Conservation (phyloP, 148 eudicot genomes). For the Hydrangea macrophylla region DNA sequence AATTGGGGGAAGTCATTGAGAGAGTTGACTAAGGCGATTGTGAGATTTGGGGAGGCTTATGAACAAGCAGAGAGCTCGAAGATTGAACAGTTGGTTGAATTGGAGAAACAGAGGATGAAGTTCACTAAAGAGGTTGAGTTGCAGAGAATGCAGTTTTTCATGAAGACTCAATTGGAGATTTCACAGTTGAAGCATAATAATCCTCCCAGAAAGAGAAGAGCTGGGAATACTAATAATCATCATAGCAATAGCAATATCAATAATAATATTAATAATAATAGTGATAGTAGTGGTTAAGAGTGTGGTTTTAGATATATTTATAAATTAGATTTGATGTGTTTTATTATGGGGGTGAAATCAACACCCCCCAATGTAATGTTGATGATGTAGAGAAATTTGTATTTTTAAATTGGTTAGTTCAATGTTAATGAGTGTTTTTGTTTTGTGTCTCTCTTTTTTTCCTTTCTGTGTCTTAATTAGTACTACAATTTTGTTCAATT, state of each 20-base stretch:
- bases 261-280: constrained; percentile 18
- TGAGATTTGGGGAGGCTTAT: constrained; percentile 80
- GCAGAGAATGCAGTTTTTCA: constrained; percentile 85
- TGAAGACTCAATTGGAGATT: constrained; percentile 75
- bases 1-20: constrained; percentile 71
- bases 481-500: no score
- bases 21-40: constrained; percentile 67
- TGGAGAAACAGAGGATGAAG: constrained; percentile 94
- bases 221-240: constrained; percentile 17
- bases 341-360: no score
- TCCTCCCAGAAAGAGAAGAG: constrained; percentile 24
- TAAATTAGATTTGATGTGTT: no score
- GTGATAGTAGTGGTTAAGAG: constrained; percentile 42
- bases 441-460: no score
- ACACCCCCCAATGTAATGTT: no score
- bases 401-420: no score
- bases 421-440: no score
- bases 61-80: constrained; percentile 74
- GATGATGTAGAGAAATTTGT: no score
- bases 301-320: no score
- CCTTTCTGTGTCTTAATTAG: no score
- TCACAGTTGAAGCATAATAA: constrained; percentile 73
- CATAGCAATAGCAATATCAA: constrained; percentile 2
- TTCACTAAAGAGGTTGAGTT: constrained; percentile 81
- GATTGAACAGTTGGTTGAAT: constrained; percentile 77